Base-by-base conservation (phyloP, 225 moss, liverwort and hornwort species). In the Thuidium tamariscinum region DNA sequence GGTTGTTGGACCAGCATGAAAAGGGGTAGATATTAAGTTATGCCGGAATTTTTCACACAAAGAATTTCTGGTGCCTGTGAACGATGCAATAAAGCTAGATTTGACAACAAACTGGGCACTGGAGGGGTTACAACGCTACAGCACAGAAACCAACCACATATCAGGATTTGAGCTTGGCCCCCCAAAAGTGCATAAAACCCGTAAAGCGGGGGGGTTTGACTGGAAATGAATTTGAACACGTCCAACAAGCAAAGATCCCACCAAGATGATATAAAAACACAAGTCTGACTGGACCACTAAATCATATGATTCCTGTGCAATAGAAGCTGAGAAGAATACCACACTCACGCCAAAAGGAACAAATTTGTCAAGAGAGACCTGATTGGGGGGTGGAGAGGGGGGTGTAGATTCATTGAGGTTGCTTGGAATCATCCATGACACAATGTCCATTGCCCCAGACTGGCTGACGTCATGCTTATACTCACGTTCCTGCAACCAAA, bases 391-490 rank as follows among this genome's bases (percentile, higher is more conserved):
- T 1, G 64, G 64, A n/a, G n/a, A n/a, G n/a, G 44, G n/a, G 37
- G 36, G 1, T 11, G 51, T 77, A 6, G 16, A 55, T 89, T 82
- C 55, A 71, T 56, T 61, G 29, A 44, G 55, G 77, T 55, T 16
- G 78, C 54, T 69, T 76, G 82, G 69, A 44, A 77, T 61, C 77
- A 79, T 79, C 63, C 63, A 20, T 14, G 59, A 48, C 76, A 62
- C 52, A 36, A 67, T 25, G 71, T 44, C 68, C 36, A 73, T 72
- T 30, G 22, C 69, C 64, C 19, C 86, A 73, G 71, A 57, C 71
- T 65, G 30, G 34, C 34, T 90, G 89, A 90, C 16, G 39, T 90
- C 89, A 90, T 55, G 89, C 87, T 87, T 76, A 67, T 70, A 23
- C 12, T 63, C 84, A 60, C 76, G 70, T 84, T 84, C 76, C 69